Base-by-base conservation (phyloP, 768 basidiomycete genomes). In the Russula olivacea region DNA sequence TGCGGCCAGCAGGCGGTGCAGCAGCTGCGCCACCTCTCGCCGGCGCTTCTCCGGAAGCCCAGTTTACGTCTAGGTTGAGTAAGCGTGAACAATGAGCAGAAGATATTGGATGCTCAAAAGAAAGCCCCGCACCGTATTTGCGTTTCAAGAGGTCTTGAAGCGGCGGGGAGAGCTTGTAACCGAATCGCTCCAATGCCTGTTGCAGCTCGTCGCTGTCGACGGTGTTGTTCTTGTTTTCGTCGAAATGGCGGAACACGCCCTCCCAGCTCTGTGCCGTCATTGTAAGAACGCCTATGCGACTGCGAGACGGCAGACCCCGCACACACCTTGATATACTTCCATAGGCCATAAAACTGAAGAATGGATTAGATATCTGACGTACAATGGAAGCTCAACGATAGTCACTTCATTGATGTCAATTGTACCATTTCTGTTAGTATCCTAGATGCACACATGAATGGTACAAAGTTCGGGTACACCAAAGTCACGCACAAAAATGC, bases 211-310 rank as follows among this genome's bases (percentile, higher is more conserved):
- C 58, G 10, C 77, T 77, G 60, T 93, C 89, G 73, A 94, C 92
- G 38, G 83, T 80, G 28, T 91, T 91, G 15, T 88, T 89, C 54
- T 80, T 82, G 72, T 93, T 91, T n/a, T 83, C 78, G 74, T 93
- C 91, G 68, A 92, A 92, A 74, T 88, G 87, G 48, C 78, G 80
- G 78, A 91, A 93, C 59, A 90, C 84, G 61, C 83, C 83, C 76
- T 91, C 88, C 91, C 90, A 92, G 72, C 91, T 88, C 81, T 84
- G 45, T 36, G 11, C 11, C 14, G n/a, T 5, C 6, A 55, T 21
- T 36, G 15, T 17, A n/a, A 30, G 41, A 30, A 3, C 8, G 8
- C 43, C 43, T 7, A 43, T 21, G 34, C 23, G 32, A 32, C 32
- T 32, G n/a, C 43, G 40, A 38, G 30, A 51, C 28, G 28, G 34